Percentiles rank a stretch among this genome's conserved stretches.
phyloP scores from a whole-genome alignment of 768 basidiomycete species.

The Strobilomyces echinocephalus region DNA sequence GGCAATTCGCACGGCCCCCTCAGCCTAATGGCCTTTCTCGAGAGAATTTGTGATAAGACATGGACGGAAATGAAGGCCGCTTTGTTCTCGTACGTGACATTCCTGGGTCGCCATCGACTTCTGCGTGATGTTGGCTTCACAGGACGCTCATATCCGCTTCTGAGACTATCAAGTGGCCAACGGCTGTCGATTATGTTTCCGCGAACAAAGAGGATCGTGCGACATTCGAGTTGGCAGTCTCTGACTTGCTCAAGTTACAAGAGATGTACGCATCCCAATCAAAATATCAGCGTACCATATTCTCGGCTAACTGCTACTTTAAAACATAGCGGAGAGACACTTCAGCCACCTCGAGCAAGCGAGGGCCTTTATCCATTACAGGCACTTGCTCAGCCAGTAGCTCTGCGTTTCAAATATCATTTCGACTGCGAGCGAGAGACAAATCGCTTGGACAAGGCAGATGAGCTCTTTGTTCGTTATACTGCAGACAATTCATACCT shows the following conservation, averaged over 20 bases:
- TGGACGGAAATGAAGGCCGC: slow-evolving; percentile 71
- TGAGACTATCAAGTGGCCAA: slow-evolving; percentile 85
- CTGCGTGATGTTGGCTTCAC: neutral
- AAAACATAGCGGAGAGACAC: slow-evolving; percentile 46
- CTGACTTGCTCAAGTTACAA: slow-evolving; percentile 74
- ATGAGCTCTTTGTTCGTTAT: neutral
- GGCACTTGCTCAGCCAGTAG: slow-evolving; percentile 77
- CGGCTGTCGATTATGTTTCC: slow-evolving; percentile 58
- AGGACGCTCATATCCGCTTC: slow-evolving; percentile 62
- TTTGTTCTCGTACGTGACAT: slow-evolving; percentile 53
- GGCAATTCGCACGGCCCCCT: slow-evolving; percentile 46
- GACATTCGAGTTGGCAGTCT: slow-evolving; percentile 72
- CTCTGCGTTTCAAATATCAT: slow-evolving; percentile 89
- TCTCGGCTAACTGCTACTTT: neutral
- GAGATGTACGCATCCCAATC: slow-evolving; percentile 53
- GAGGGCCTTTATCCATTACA: slow-evolving; percentile 79
- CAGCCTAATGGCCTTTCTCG: slow-evolving; percentile 58
- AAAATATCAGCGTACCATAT: neutral
- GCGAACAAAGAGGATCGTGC: slow-evolving; percentile 47
- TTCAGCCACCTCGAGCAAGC: slow-evolving; percentile 30
- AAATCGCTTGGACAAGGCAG: slow-evolving; percentile 88
- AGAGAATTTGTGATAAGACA: slow-evolving; percentile 59
- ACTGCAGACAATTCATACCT: neutral
- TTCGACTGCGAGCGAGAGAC: slow-evolving; percentile 85
- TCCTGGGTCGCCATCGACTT: neutral